These are phyloP conservation scores for Pneumocystis murina DNA, from an alignment of 1,139 yeast genomes.

Conservation along the genomic window DNA sequence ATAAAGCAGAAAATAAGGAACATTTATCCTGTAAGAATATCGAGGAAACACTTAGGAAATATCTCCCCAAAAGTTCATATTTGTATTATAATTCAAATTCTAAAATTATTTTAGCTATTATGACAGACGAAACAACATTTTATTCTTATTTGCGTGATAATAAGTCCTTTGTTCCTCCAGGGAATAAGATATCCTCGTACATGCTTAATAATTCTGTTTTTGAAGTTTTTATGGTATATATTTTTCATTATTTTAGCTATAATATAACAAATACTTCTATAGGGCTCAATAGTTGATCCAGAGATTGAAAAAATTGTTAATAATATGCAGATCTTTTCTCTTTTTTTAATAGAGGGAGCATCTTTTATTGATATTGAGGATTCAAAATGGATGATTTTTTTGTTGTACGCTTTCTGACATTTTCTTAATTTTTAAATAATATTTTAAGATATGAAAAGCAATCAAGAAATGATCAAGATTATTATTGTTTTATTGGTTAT, in stretches of 20 bases:
- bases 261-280: neutral
- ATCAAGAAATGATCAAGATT: conserved; percentile 15
- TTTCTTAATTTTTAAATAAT: neutral
- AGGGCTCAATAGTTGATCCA: conserved; percentile 30
- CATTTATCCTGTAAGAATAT: conserved; percentile 19
- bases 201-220: conserved; percentile 25
- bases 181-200: conserved; percentile 30
- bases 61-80: conserved; percentile 37
- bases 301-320: conserved; percentile 42
- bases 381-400: conserved; percentile 50
- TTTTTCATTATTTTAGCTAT: neutral
- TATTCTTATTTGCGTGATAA: conserved; percentile 39
- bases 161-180: conserved; percentile 33
- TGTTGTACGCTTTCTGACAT: conserved; percentile 20
- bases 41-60: conserved; percentile 39
- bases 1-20: conserved; percentile 31
- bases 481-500: conserved; percentile 48
- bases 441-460: conserved; percentile 16
- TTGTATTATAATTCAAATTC: neutral
- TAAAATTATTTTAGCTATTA: conserved; percentile 26
- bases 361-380: conserved; percentile 68
- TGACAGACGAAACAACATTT: conserved; percentile 50
- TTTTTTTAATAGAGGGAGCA: conserved; percentile 87
- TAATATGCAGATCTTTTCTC: conserved; percentile 62
- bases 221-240: conserved; percentile 21